Base-by-base conservation (phyloP, 148 eudicot genomes). In the Dianthus caryophyllus region DNA sequence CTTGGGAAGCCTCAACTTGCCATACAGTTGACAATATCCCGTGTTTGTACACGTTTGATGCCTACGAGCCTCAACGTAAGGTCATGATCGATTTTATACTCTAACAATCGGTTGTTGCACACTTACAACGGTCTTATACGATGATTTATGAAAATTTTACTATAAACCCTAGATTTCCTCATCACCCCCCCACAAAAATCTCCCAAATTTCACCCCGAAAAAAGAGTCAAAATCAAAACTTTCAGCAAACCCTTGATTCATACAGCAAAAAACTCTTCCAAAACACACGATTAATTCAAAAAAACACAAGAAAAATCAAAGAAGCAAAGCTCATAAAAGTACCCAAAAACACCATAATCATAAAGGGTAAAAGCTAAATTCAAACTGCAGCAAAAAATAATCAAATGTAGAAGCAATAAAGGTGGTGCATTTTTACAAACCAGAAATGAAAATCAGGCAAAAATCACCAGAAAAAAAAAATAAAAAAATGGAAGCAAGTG, bases 141-240 rank as follows among this genome's bases (percentile, higher is more conserved):
- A n/a, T n/a, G n/a, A n/a, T n/a, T n/a, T n/a, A n/a, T n/a, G n/a
- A n/a, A n/a, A n/a, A n/a, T n/a, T n/a, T n/a, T n/a, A n/a, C n/a
- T n/a, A n/a, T n/a, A 39, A 61, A 61, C 29, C 65, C 65, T 20
- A 12, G 48, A 39, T 14, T 38, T 61, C 48, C 49, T 61, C 48
- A 36, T 14, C n/a, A 38, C 38, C 21, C 62, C 62, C 65, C 26
- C 11, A 24, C 6, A 61, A 38, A 61, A 39, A 39, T n/a, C 48
- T 12, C 65, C 65, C 30, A 38, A 61, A 61, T 61, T 38, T n/a
- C 25, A 59, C n/a, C 24, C 24, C 22, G 10, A 18, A 39, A 57
- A n/a, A 6, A 3, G 9, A 20, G 7, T 15, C 33, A 58, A 39
- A 21, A 39, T 0, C 65, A 41, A 39, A 36, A 36, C 25, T 36